These are phyloP conservation scores for Colletotrichum sp. DNA, from an alignment of 2,329 filamentous ascomycete species.

Conservation along the genomic window DNA sequence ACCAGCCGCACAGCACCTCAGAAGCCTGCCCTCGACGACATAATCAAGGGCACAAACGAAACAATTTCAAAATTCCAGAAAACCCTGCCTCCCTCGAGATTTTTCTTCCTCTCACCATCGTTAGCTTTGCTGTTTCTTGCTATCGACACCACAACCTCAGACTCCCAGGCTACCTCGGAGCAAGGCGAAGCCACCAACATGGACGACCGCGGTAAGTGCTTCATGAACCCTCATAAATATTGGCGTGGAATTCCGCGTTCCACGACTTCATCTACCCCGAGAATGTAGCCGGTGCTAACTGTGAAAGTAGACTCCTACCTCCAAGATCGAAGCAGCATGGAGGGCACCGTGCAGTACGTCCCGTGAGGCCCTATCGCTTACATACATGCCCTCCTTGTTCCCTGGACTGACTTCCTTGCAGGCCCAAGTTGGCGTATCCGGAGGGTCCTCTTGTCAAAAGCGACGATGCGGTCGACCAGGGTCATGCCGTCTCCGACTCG, in stretches of 20 bases:
- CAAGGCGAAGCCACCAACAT: fast-evolving
- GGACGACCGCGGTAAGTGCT: background rate
- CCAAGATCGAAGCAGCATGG: background rate
- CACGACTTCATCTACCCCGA: background rate
- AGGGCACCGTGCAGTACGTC: background rate
- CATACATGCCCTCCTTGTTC: fast-evolving
- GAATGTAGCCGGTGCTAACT: background rate
- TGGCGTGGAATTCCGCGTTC: background rate
- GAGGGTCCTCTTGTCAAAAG: background rate
- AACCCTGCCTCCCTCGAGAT: background rate
- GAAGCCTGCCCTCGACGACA: background rate
- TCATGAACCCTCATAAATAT: background rate
- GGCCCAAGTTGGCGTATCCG: background rate
- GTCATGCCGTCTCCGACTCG: background rate
- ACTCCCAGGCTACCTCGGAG: background rate
- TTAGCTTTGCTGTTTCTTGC: background rate
- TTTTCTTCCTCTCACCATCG: background rate
- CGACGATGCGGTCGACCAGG: background rate
- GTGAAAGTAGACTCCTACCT: background rate
- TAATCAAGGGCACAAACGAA: background rate
- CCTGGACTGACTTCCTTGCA: background rate
- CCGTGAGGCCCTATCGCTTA: background rate
- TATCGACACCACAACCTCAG: background rate
- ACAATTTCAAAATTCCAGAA: background rate
- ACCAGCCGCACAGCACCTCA: background rate